Percentiles rank a stretch among this genome's conserved stretches.
Evolutionary conservation across 2,329 filamentous ascomycete species (phyloP).

Genomic region (Exophiala oligosperma): DNA sequence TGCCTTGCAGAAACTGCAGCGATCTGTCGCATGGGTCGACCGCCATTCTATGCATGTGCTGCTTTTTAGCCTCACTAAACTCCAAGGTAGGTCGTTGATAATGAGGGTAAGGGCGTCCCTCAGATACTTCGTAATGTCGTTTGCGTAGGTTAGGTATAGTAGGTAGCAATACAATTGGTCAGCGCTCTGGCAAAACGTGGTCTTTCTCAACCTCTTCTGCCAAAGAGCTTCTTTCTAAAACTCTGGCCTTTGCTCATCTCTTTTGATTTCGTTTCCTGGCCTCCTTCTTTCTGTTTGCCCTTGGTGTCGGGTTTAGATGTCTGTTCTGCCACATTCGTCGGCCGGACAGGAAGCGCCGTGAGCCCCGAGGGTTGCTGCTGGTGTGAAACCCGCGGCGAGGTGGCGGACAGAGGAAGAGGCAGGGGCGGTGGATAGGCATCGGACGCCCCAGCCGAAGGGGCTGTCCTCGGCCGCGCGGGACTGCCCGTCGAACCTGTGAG

Average conservation of each 20-base stretch:
- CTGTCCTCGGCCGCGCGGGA: conserved; percentile 1
- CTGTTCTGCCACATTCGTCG: not conserved
- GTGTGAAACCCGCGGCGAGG: conserved; percentile 7
- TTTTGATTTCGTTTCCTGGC: conserved; percentile 20
- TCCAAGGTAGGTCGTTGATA: too few relatives aligned
- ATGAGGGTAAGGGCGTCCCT: not conserved
- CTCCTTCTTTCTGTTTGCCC: conserved; percentile 17
- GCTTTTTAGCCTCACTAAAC: too few relatives aligned
- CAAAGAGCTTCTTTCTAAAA: conserved; percentile 25
- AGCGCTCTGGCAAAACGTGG: not conserved
- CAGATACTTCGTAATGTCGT: not conserved
- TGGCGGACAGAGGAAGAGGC: conserved; percentile 6
- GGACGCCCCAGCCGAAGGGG: not conserved
- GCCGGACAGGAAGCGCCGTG: conserved; percentile 12
- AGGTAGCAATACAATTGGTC: not conserved
- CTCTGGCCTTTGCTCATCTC: conserved; percentile 16
- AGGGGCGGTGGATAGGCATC: not conserved
- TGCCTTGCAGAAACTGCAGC: not conserved
- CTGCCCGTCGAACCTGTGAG: conserved; percentile 2
- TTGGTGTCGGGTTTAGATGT: conserved; percentile 1
- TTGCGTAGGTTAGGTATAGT: not conserved
- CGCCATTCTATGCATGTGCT: too few relatives aligned
- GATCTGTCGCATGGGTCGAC: not conserved
- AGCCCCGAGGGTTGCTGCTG: conserved; percentile 1
- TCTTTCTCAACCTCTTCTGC: conserved; percentile 12